A percentile compares a stretch with the other conserved stretches of the same genome.
These are phyloP conservation scores for Lactarius tabidus DNA, from an alignment of 768 basidiomycete genomes.

Conservation along the genomic window DNA sequence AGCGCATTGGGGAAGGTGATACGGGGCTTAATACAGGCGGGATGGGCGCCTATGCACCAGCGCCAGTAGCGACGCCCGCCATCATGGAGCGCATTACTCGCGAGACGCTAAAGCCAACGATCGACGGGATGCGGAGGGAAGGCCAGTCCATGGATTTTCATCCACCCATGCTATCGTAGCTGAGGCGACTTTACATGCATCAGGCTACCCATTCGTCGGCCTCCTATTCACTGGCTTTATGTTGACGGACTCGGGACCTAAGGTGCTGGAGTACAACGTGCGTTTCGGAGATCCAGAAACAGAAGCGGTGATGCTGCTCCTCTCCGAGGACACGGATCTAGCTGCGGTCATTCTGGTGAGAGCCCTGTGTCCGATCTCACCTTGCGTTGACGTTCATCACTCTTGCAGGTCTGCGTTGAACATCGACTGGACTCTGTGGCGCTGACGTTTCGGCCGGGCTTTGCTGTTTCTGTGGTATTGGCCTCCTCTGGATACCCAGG, in stretches of 20 bases:
- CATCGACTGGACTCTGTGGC: slow-evolving; percentile 83
- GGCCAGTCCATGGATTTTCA: slow-evolving; percentile 43
- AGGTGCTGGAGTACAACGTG: slow-evolving; percentile 97
- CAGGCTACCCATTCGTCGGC: slow-evolving; percentile 96
- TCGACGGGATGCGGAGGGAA: slow-evolving; percentile 96
- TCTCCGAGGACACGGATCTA: slow-evolving; percentile 77
- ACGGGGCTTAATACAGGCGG: slow-evolving; percentile 95
- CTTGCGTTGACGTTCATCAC: background rate
- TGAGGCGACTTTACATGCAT: background rate
- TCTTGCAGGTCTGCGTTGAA: slow-evolving; percentile 77
- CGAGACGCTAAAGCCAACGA: slow-evolving; percentile 80
- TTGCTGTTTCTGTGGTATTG: slow-evolving; percentile 86
- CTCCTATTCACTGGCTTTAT: slow-evolving; percentile 95
- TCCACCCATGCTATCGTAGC: background rate
- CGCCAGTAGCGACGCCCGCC: slow-evolving; percentile 78
- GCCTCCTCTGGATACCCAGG: slow-evolving; percentile 93
- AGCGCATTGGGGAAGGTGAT: slow-evolving; percentile 95
- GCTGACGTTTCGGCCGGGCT: slow-evolving; percentile 63
- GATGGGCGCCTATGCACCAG: slow-evolving; percentile 97
- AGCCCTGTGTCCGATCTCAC: background rate
- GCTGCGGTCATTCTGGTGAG: slow-evolving; percentile 76
- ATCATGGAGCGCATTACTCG: slow-evolving; percentile 72
- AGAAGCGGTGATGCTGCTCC: slow-evolving; percentile 82
- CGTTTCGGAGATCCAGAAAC: slow-evolving; percentile 99
- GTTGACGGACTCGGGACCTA: slow-evolving; percentile 81